Evolutionary conservation across 2,329 filamentous ascomycete genomes (phyloP).

Genomic region (Teratosphaeria viscida): DNA sequence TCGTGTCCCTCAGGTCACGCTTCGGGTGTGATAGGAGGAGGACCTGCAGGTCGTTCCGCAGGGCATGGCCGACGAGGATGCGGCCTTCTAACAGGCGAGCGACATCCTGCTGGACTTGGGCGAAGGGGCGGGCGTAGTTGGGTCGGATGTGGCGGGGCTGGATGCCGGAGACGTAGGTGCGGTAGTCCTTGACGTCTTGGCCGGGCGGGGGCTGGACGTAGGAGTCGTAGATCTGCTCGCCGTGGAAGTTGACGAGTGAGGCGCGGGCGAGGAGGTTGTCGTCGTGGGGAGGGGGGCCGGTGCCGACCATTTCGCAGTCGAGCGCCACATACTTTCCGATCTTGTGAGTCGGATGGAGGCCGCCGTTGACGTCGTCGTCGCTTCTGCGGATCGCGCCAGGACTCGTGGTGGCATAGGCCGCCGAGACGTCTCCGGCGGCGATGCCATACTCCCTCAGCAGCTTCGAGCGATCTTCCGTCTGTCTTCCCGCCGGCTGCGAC

Average conservation of each 20-base stretch:
- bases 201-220: slow-evolving; percentile 57
- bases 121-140: slow-evolving; percentile 45
- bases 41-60: slow-evolving; percentile 66
- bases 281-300: slow-evolving; percentile 53
- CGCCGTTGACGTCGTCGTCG: slow-evolving; percentile 37
- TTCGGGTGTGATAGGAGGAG: slow-evolving; percentile 70
- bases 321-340: slow-evolving; percentile 85
- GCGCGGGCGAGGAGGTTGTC: slow-evolving; percentile 74
- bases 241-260: slow-evolving; percentile 88
- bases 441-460: slow-evolving; percentile 35
- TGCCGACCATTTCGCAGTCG: slow-evolving; percentile 97
- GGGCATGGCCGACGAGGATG: slow-evolving; percentile 72
- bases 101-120: slow-evolving; percentile 65
- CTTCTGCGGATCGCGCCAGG: slow-evolving; percentile 52
- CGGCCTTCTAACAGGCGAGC: slow-evolving; percentile 57
- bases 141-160: slow-evolving; percentile 58
- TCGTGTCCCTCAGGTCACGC: slow-evolving; percentile 74
- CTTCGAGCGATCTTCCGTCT: slow-evolving; percentile 29
- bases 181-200: slow-evolving; percentile 79
- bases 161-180: slow-evolving; percentile 78
- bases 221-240: slow-evolving; percentile 85
- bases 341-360: slow-evolving; percentile 44
- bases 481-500: slow-evolving; percentile 17
- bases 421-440: slow-evolving; percentile 50
- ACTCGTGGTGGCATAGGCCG: slow-evolving; percentile 50